A percentile compares a stretch with the other conserved stretches of the same genome.
These are phyloP conservation scores for Thalia dealbata DNA, from an alignment of 176 grass and related monocot species.

Conservation along the genomic window DNA sequence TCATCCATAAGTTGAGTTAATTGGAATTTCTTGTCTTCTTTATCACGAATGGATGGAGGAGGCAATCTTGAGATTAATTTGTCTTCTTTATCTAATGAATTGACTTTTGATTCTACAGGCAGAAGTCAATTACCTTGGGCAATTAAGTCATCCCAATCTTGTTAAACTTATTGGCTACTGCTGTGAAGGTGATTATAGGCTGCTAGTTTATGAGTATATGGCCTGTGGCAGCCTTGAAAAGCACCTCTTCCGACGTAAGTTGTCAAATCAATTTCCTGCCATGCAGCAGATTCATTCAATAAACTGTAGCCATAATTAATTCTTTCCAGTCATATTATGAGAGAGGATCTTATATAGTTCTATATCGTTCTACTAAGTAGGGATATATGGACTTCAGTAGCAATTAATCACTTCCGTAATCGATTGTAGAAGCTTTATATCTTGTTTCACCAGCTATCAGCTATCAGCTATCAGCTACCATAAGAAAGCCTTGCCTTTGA, in stretches of 20 bases:
- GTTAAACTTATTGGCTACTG: constrained; percentile 16
- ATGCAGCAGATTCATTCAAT: background rate
- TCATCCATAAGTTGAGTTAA: background rate
- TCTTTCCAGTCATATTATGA: background rate
- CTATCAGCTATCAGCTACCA: no score
- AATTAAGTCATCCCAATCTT: constrained; percentile 17
- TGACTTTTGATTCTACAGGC: constrained; percentile 8
- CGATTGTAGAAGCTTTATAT: no score
- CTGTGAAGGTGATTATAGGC: constrained; percentile 5
- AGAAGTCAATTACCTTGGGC: constrained; percentile 15
- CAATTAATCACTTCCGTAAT: no score
- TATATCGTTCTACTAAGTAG: no score
- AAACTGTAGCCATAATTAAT: background rate
- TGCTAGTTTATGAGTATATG: constrained; percentile 15
- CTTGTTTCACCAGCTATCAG: no score
- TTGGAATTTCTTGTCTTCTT: background rate
- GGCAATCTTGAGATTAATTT: background rate
- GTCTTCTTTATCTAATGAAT: background rate
- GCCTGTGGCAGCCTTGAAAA: constrained; percentile 11
- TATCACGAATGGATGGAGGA: background rate
- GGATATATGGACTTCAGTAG: no score
- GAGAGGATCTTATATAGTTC: background rate
- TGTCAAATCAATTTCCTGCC: background rate
- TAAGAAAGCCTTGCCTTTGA: no score
- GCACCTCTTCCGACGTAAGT: constrained; percentile 15